Conservation (phyloP, 257 asterid genomes). For the Solanum sejunctum region DNA sequence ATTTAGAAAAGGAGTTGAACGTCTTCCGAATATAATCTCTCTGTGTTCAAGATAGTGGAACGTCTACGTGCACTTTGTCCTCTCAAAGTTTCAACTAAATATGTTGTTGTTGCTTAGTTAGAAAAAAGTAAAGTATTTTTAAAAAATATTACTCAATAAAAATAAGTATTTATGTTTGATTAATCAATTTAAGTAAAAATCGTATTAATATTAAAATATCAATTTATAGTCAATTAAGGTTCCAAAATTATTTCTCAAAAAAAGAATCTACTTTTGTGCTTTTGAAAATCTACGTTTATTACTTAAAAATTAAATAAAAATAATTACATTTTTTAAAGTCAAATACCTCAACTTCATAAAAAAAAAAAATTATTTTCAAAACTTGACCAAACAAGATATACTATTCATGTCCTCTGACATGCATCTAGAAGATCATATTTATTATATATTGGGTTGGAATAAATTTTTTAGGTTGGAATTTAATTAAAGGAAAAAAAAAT, state of each 20-base stretch:
- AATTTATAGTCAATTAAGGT: background rate
- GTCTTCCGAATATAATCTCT: rapidly evolving
- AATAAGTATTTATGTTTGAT: background rate
- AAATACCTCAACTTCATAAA: background rate
- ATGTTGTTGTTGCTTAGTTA: no score
- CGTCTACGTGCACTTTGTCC: no score
- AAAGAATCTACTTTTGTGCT: background rate
- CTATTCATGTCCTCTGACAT: background rate
- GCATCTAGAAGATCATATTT: background rate
- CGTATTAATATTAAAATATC: background rate
- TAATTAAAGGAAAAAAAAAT: background rate
- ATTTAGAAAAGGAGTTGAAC: background rate
- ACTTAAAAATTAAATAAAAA: no score
- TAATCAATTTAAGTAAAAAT: background rate
- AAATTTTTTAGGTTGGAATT: background rate
- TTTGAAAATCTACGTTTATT: background rate
- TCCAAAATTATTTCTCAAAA: background rate
- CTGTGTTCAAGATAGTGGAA: no score
- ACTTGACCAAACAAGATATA: background rate
- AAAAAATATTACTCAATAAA: background rate
- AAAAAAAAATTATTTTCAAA: background rate
- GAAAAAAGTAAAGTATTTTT: background rate
- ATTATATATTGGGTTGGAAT: background rate
- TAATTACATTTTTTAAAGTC: background rate
- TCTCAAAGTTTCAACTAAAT: no score